Evolutionary conservation across 2,329 filamentous ascomycete genomes (phyloP).

Genomic region (Cercospora citrullina): DNA sequence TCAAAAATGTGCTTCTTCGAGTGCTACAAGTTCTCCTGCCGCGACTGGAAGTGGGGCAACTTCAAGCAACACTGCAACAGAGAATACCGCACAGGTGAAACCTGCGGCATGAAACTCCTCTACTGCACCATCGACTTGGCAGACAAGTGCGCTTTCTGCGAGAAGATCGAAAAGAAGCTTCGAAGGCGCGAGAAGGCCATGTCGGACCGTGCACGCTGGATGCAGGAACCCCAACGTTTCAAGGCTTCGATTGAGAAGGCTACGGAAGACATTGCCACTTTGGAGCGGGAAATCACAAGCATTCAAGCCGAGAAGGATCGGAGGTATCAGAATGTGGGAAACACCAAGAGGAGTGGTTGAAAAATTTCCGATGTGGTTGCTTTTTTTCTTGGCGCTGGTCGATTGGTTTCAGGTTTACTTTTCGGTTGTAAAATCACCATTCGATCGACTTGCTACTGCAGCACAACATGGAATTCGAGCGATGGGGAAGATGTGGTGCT

Average conservation of each 20-base stretch:
- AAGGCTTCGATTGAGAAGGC: conserved; percentile 65
- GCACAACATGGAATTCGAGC: not conserved
- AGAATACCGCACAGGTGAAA: conserved; percentile 94
- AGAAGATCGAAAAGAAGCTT: conserved; percentile 83
- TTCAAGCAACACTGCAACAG: conserved; percentile 91
- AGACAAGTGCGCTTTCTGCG: conserved; percentile 78
- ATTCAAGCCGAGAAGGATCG: conserved; percentile 46
- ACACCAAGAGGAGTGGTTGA: conserved; percentile 25
- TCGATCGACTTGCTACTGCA: not conserved
- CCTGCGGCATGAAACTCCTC: conserved; percentile 91
- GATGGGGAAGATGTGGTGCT: too few relatives aligned
- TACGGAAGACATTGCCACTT: conserved; percentile 69
- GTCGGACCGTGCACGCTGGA: conserved; percentile 75
- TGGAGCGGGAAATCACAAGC: conserved; percentile 67
- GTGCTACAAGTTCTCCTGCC: conserved; percentile 79
- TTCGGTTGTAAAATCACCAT: not conserved
- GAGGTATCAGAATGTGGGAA: conserved; percentile 31
- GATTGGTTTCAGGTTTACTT: conserved; percentile 2
- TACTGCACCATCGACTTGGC: conserved; percentile 66
- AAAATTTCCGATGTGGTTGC: not conserved
- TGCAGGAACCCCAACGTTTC: conserved; percentile 63
- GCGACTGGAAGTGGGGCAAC: conserved; percentile 92
- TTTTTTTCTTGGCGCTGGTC: not conserved
- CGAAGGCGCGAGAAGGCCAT: conserved; percentile 73
- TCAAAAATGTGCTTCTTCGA: conserved; percentile 92